Conservation (phyloP, 345 rosid genomes). For the Gossypium arboreum region DNA sequence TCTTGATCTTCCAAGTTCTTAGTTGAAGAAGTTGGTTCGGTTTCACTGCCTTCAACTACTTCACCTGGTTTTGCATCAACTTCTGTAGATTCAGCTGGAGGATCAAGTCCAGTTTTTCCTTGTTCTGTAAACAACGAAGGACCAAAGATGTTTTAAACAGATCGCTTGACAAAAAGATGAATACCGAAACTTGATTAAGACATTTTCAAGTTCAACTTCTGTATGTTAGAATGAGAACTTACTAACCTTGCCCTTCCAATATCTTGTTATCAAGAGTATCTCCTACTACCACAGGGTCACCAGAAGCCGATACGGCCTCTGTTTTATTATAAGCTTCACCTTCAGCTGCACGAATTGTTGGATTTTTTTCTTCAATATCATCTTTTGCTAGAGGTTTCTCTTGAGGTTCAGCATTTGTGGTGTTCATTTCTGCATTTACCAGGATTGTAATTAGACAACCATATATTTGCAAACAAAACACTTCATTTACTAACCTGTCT, state of each 20-base stretch:
- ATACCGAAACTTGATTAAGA: background rate
- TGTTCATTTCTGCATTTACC: slow-evolving; percentile 26
- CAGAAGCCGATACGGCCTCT: background rate
- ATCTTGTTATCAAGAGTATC: slow-evolving; percentile 4
- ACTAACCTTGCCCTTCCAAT: slow-evolving; percentile 19
- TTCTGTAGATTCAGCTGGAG: slow-evolving; percentile 19
- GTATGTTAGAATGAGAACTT: slow-evolving; percentile 1
- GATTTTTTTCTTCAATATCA: background rate
- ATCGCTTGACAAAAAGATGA: background rate
- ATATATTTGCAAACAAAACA: background rate
- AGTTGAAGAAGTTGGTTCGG: background rate
- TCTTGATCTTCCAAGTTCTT: slow-evolving; percentile 19
- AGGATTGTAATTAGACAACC: background rate
- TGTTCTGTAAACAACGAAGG: slow-evolving; percentile 18
- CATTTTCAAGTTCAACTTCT: background rate
- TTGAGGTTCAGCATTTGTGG: background rate
- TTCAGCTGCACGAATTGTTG: background rate
- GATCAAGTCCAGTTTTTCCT: slow-evolving; percentile 19
- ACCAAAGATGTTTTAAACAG: background rate
- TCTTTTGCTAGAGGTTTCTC: background rate
- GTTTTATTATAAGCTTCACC: background rate
- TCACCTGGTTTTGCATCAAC: slow-evolving; percentile 18
- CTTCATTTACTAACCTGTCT: slow-evolving; percentile 5
- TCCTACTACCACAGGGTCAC: background rate
- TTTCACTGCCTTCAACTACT: slow-evolving; percentile 14